Base-by-base conservation (phyloP, 2,329 filamentous ascomycete genomes). In the Aspergillus aculeatus region DNA sequence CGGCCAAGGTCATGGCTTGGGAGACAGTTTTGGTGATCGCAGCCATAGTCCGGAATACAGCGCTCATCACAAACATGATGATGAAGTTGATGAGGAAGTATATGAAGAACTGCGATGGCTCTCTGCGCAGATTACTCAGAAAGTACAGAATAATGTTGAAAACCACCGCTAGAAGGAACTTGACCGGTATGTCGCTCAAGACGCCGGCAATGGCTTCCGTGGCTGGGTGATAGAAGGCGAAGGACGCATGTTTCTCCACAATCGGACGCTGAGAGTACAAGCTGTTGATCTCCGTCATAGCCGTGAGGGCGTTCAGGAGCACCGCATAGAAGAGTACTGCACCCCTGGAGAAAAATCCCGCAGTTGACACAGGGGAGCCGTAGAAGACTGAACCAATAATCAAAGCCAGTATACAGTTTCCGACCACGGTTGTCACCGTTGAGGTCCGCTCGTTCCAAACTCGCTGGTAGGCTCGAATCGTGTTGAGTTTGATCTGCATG, bases 131-230 rank as follows among this genome's bases (percentile, higher is more conserved):
- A 62, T 91, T 89, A 0, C 89, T 88, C 84, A 96, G 87, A 77
- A 96, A 96, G 78, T 96, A 96, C 4, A 96, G 75, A 2, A 86
- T 82, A 32, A 92, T 59, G 72, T 96, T 94, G 81, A 96, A 96
- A 4, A 84, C 76, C 61, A 95, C 83, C 2, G 85, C 78, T 66
- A 92, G 91, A 14, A 75, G 51, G 16, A 96, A 77, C 73, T 94
- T 96, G 75, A 91, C 90, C 0, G 92, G 92, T 87, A 60, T 84
- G 49, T 70, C 69, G 51, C 64, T 67, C 6, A 71, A 47, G 0
- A 71, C 56, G 23, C 63, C 62, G 14, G 55, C 56, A 16, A 64
- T 62, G 0, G 55, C 62, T 23, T 61, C 64, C 0, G 67, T 67
- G 24, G 64, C 61, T 0, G 71, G 71, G 24, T 73, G 69, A 9